These are phyloP conservation scores for Epichloe bromicola DNA, from an alignment of 2,329 filamentous ascomycete species.

Conservation along the genomic window DNA sequence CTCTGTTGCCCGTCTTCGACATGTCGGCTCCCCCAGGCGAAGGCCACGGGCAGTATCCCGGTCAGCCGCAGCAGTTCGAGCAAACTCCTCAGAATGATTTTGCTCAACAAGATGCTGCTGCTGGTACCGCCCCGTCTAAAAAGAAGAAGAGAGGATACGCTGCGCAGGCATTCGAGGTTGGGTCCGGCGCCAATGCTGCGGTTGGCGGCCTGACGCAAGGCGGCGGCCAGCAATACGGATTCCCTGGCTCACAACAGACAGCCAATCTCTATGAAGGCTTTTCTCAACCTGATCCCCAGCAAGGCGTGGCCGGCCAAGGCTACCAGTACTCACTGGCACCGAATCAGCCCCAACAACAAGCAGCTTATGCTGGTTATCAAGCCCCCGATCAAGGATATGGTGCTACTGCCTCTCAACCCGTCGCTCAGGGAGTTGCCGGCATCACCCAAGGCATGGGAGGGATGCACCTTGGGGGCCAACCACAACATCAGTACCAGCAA, in stretches of 20 bases:
- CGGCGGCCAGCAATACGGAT: conserved; percentile 32
- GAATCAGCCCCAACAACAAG: conserved; percentile 29
- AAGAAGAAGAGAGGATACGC: conserved; percentile 96
- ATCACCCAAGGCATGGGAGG: conserved; percentile 77
- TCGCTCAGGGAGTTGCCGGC: conserved; percentile 45
- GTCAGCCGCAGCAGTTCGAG: conserved; percentile 29
- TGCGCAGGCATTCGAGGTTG: conserved; percentile 87
- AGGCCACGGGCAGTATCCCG: conserved; percentile 38
- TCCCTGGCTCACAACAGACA: conserved; percentile 26
- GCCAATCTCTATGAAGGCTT: conserved; percentile 46
- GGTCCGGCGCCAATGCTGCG: conserved; percentile 67
- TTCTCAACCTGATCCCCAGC: conserved; percentile 34
- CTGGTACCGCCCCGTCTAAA: conserved; percentile 37
- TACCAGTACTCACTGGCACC: conserved; percentile 33
- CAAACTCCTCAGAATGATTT: conserved; percentile 23
- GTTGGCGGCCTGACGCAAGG: conserved; percentile 32
- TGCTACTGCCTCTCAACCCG: conserved; percentile 19
- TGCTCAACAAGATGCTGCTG: conserved; percentile 17
- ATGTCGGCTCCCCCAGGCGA: conserved; percentile 47
- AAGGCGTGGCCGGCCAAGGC: conserved; percentile 21
- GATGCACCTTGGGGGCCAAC: conserved; percentile 57
- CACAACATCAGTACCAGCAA: conserved; percentile 34
- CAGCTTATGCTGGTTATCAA: conserved; percentile 23
- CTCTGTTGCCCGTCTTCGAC: conserved; percentile 20
- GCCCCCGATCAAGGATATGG: conserved; percentile 51